Base-by-base conservation (phyloP, 768 basidiomycete genomes). In the Crepidotus variabilis region DNA sequence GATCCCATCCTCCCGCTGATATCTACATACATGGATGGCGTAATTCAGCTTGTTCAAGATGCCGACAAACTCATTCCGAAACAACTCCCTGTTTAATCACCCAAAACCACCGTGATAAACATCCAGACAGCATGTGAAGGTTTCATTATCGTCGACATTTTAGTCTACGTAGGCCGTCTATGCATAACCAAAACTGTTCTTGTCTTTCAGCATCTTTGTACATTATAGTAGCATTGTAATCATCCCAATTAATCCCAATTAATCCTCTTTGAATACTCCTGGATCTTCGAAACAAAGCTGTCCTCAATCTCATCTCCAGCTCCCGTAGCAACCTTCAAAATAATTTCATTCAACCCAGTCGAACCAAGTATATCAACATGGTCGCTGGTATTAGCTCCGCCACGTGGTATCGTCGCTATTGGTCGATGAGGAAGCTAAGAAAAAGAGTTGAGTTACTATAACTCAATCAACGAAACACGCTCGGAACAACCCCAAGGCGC, bases 311-410 rank as follows among this genome's bases (percentile, higher is more conserved):
- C 86, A 57, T 90, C 71, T 2, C 86, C 90, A 13, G 78, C 82
- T 0, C 96, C 96, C 5, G 93, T 88, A 28, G 88, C 95, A 6
- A 97, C 88, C 70, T 92, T 88, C 28, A 97, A 69, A 55, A 98
- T 82, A n/a, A 97, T 85, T 67, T 94, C 90, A 69, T 96, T 98
- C 57, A 98, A 66, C 11, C 81, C 79, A 0, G 84, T 88, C 9
- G 91, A 87, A 6, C 95, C 85, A 22, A 87, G 77, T 53, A 92
- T 83, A 69, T 92, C 95, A 33, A 98, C 86, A 65, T 97, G 93
- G 67, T 96, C 92, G 48, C 89, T 85, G 1, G 95, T 96, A 58
- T 88, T 90, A 2, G 94, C 91, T 1, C 95, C 97, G 39, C 97
- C 96, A 24, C 96, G 83, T 51, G 83, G 96, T 61, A 83, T 91